phyloP scores from a whole-genome alignment of 352 stramenopile genomes.

The Phytophthora pistaciae region DNA sequence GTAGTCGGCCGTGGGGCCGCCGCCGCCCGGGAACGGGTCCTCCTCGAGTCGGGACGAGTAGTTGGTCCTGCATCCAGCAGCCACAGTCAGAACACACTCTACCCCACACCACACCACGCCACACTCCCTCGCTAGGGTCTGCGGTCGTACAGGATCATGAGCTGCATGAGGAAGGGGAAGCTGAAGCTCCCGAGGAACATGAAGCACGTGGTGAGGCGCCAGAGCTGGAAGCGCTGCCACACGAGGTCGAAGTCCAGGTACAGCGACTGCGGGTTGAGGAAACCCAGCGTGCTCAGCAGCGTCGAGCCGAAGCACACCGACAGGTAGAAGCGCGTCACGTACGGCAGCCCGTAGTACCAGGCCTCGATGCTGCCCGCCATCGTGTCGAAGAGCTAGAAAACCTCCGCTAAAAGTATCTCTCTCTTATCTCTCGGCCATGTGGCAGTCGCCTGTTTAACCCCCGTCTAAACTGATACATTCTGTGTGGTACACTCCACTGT shows the following conservation, averaged over 20 bases:
- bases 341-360: conserved; percentile 88
- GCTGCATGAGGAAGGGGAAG: conserved; percentile 92
- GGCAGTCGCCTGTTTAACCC: neutral
- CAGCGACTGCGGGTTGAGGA: conserved; percentile 84
- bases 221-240: conserved; percentile 90
- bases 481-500: neutral
- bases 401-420: neutral
- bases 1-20: conserved; percentile 87
- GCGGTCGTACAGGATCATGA: conserved; percentile 78
- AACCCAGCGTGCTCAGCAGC: conserved; percentile 76
- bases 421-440: conserved; percentile 12
- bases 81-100: conserved; percentile 2
- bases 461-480: neutral
- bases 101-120: too few relatives aligned
- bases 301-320: conserved; percentile 87
- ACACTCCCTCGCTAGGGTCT: too few relatives aligned
- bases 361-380: conserved; percentile 84
- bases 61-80: conserved; percentile 57
- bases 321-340: conserved; percentile 90
- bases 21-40: conserved; percentile 85
- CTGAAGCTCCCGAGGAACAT: conserved; percentile 90
- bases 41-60: conserved; percentile 88
- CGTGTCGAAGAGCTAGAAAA: neutral
- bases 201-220: conserved; percentile 90
- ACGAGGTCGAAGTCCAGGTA: conserved; percentile 90